Percentiles rank a stretch among this genome's conserved stretches.
Conservation (phyloP, 257 asterid genomes). For the Dorcoceras hygrometricum region DNA sequence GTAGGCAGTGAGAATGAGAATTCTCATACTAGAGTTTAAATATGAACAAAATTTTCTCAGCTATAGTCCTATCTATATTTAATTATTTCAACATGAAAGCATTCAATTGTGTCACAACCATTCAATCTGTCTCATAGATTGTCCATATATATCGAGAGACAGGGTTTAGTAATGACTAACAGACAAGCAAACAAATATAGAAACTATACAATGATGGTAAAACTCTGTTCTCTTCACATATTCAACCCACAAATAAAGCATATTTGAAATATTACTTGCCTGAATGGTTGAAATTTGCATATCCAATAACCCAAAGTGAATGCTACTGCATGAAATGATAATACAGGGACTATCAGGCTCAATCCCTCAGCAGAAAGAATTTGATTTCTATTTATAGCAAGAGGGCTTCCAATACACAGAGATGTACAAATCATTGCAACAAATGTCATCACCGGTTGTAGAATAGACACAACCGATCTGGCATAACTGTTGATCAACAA, state of each 20-base stretch:
- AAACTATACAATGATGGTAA: not conserved
- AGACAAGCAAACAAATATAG: not conserved
- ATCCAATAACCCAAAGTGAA: constrained; percentile 89
- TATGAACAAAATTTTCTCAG: not conserved
- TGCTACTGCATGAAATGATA: constrained; percentile 78
- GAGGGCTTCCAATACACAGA: constrained; percentile 96
- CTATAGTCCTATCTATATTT: not conserved
- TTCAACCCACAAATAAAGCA: constrained; percentile 10
- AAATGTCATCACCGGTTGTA: constrained; percentile 93
- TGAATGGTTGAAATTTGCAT: constrained; percentile 60
- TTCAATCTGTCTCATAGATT: not conserved
- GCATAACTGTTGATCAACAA: constrained; percentile 78
- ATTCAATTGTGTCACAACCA: not conserved
- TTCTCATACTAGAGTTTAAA: not conserved
- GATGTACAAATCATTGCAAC: constrained; percentile 95
- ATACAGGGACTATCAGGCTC: constrained; percentile 72
- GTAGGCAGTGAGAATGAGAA: not conserved
- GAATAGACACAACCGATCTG: constrained; percentile 72
- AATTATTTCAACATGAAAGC: not conserved
- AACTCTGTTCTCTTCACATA: not conserved
- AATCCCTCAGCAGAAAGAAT: constrained; percentile 84
- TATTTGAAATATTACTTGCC: constrained; percentile 41
- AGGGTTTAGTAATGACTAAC: not conserved
- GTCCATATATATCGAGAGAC: not conserved
- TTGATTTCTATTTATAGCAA: constrained; percentile 77